phyloP scores from a whole-genome alignment of 164 flowering plant genomes.

The Houttuynia cordata region DNA sequence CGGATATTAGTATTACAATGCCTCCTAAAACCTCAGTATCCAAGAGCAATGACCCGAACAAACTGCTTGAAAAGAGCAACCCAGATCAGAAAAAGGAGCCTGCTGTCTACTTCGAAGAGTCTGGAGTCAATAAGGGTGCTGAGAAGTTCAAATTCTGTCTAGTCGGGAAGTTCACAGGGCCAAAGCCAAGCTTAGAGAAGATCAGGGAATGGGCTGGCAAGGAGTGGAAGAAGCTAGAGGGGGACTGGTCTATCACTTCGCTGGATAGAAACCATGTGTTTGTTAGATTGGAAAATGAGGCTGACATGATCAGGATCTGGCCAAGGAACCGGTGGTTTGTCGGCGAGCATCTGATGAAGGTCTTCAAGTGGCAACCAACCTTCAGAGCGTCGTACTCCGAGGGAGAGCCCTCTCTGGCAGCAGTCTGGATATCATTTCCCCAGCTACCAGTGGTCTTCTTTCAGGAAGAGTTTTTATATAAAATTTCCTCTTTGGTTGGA shows the following conservation, averaged over 20 bases:
- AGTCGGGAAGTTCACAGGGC: neutral
- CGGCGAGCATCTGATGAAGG: constrained; percentile 1
- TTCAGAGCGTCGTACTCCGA: neutral
- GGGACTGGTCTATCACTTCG: neutral
- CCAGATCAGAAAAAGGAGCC: neutral
- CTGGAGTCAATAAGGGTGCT: neutral
- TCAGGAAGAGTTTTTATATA: neutral
- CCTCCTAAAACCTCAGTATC: neutral
- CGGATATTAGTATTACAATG: neutral
- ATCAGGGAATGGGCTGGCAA: constrained; percentile 1
- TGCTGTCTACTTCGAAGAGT: neutral
- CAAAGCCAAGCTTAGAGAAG: neutral
- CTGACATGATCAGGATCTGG: neutral
- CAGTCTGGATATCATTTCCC: constrained; percentile 1
- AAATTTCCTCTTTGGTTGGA: neutral
- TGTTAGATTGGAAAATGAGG: neutral
- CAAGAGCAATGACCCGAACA: neutral
- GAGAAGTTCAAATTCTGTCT: constrained; percentile 1
- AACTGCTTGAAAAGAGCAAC: neutral
- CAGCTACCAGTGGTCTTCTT: neutral
- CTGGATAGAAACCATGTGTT: neutral
- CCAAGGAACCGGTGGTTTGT: constrained; percentile 1
- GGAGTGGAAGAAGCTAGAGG: neutral
- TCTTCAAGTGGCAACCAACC: neutral
- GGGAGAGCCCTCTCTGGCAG: constrained; percentile 1